A percentile compares a stretch with the other conserved stretches of the same genome.
Conservation (phyloP, 1,284 basidiomycete genomes). For the Fomitopsis palustris region DNA sequence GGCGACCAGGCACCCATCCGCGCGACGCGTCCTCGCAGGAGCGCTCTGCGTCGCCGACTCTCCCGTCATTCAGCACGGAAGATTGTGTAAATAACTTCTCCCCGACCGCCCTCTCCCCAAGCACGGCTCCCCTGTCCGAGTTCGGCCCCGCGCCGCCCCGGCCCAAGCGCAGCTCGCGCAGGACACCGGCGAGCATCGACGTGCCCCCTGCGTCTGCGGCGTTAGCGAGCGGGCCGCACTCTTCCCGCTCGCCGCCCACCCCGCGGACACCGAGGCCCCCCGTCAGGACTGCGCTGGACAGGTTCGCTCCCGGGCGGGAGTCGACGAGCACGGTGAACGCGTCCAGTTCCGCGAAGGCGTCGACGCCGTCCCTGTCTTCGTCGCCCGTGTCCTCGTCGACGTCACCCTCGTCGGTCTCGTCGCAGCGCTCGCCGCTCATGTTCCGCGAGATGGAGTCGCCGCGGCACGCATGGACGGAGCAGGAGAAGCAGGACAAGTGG, state of each 20-base stretch:
- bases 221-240: not conserved
- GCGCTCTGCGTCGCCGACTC: constrained; percentile 24
- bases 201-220: constrained; percentile 16
- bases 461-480: constrained; percentile 44
- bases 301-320: constrained; percentile 14
- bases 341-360: constrained; percentile 23
- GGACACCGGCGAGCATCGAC: constrained; percentile 19
- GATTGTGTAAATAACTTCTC: constrained; percentile 29
- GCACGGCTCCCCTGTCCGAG: constrained; percentile 21
- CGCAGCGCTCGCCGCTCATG: constrained; percentile 32
- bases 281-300: constrained; percentile 16
- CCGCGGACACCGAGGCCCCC: constrained; percentile 21
- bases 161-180: constrained; percentile 24
- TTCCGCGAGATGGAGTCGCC: constrained; percentile 48
- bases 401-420: constrained; percentile 18
- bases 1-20: constrained; percentile 14
- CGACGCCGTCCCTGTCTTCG: constrained; percentile 16
- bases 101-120: constrained; percentile 16
- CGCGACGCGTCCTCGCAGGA: constrained; percentile 6
- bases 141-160: constrained; percentile 27
- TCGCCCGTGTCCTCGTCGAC: constrained; percentile 12
- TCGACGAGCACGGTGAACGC: constrained; percentile 28
- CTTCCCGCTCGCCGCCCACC: constrained; percentile 18
- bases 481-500: constrained; percentile 70
- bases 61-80: constrained; percentile 30